These are phyloP conservation scores for Cladobotryum protrusum DNA, from an alignment of 2,329 filamentous ascomycete genomes.

Conservation along the genomic window DNA sequence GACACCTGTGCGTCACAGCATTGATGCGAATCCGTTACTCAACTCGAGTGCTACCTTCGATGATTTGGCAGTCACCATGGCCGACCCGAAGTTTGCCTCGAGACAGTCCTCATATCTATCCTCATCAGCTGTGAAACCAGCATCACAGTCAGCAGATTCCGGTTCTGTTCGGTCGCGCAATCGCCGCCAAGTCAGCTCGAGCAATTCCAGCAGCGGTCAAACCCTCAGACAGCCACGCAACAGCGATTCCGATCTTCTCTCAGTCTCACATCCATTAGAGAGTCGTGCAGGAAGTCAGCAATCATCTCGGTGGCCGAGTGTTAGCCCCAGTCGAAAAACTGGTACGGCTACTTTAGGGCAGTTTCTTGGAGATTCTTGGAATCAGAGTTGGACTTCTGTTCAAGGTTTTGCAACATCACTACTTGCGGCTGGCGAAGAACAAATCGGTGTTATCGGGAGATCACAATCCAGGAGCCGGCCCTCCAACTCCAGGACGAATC, in stretches of 20 bases:
- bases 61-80: slow-evolving; percentile 31
- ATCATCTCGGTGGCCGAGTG: not conserved
- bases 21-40: slow-evolving; percentile 28
- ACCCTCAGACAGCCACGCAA: not conserved
- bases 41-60: slow-evolving; percentile 25
- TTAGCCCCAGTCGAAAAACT: not conserved
- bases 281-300: not conserved
- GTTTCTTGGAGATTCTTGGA: slow-evolving; percentile 46
- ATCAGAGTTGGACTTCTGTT: slow-evolving; percentile 49
- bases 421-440: slow-evolving; percentile 23
- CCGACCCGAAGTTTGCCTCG: slow-evolving; percentile 25
- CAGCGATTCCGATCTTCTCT: not conserved
- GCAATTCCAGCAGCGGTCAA: slow-evolving; percentile 6
- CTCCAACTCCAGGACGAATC: slow-evolving; percentile 13
- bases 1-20: slow-evolving; percentile 8
- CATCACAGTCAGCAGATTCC: slow-evolving; percentile 36
- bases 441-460: slow-evolving; percentile 10
- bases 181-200: slow-evolving; percentile 36
- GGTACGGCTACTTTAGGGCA: slow-evolving; percentile 21
- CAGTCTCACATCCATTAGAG: not conserved
- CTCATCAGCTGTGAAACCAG: slow-evolving; percentile 40
- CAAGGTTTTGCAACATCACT: slow-evolving; percentile 47
- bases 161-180: slow-evolving; percentile 44
- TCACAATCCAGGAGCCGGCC: slow-evolving; percentile 17
- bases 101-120: slow-evolving; percentile 33